Evolutionary conservation across 495 filamentous ascomycete genomes (phyloP).

Genomic region (Chlorociboria aeruginascens): DNA sequence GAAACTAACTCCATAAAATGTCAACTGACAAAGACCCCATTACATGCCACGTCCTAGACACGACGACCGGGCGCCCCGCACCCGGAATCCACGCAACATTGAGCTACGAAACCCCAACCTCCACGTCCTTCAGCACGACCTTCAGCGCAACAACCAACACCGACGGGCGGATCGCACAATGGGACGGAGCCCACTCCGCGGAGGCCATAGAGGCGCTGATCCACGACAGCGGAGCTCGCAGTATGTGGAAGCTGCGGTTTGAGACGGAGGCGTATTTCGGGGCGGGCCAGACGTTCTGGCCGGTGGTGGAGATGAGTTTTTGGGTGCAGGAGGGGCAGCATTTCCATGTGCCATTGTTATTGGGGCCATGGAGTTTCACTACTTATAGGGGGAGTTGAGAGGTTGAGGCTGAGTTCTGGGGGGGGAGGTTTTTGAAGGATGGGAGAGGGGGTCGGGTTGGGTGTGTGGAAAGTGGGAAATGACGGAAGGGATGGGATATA

Average conservation of each 20-base stretch:
- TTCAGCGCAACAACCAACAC: constrained; percentile 53
- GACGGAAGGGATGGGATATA: no score
- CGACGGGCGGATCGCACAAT: constrained; percentile 76
- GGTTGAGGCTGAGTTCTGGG: neutral
- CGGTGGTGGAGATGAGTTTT: constrained; percentile 82
- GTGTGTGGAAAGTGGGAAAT: no score
- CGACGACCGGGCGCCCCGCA: constrained; percentile 48
- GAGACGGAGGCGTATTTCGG: constrained; percentile 70
- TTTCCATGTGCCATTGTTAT: constrained; percentile 84
- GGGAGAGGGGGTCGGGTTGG: no score
- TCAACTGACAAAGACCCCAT: constrained; percentile 28
- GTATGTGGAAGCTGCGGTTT: constrained; percentile 64
- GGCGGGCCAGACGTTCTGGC: constrained; percentile 72
- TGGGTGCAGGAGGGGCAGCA: constrained; percentile 60
- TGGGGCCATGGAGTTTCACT: constrained; percentile 85
- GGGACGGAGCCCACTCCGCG: no score
- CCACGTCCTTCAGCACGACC: constrained; percentile 14
- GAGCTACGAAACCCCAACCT: constrained; percentile 38
- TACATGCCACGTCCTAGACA: constrained; percentile 54
- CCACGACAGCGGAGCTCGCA: no score
- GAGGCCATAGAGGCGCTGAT: constrained; percentile 15
- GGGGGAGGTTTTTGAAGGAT: neutral
- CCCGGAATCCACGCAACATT: constrained; percentile 71
- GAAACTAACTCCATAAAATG: no score
- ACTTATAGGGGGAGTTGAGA: constrained; percentile 71